Base-by-base conservation (phyloP, 2,329 filamentous ascomycete genomes). In the Cercospora berteroae region DNA sequence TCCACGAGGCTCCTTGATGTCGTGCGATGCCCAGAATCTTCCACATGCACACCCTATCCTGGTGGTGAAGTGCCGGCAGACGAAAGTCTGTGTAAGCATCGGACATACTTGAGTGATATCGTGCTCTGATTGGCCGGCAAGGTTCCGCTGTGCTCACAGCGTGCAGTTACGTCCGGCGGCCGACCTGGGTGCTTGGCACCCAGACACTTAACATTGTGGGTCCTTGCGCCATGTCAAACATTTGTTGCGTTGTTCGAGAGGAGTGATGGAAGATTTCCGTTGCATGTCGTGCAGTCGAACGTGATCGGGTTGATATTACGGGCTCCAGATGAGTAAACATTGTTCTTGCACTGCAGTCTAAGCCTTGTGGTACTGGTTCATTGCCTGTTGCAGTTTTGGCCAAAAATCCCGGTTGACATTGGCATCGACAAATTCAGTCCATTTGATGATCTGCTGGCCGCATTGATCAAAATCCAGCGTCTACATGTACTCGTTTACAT, bases 401-500 rank as follows among this genome's bases (percentile, higher is more conserved):
- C 70, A 72, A 48, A 72, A 72, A 20, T 71, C 69, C 12, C 66
- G 33, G 33, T 72, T 70, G 20, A 72, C 66, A 5, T 67, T 65
- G 13, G 65, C 60, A 55, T 72, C 70, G 18, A 71, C 67, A 56
- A 72, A 72, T 42, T 71, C 69, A n/a, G 63, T 65, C 58, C 65
- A 66, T 16, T 68, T 66, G 25, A 66, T 52, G 27, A 71, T 70
- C 55, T 68, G 67, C 60, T 57, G 63, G 13, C 70, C 69, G 31
- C 39, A 61, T 33, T 66, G 64, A 39, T 72, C 68, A 29, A 71
- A 72, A 31, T 70, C 65, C 50, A 71, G 36, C 3, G 69, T 71
- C 70, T 67, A 72, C 69, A 70, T 68, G 56, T 72, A 72, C 64
- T 72, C 70, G 44, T 72, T 72, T 48, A 70, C 36, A 48, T 68